phyloP scores from a whole-genome alignment of 139 green algal species.

The Coelastrella sp. region DNA sequence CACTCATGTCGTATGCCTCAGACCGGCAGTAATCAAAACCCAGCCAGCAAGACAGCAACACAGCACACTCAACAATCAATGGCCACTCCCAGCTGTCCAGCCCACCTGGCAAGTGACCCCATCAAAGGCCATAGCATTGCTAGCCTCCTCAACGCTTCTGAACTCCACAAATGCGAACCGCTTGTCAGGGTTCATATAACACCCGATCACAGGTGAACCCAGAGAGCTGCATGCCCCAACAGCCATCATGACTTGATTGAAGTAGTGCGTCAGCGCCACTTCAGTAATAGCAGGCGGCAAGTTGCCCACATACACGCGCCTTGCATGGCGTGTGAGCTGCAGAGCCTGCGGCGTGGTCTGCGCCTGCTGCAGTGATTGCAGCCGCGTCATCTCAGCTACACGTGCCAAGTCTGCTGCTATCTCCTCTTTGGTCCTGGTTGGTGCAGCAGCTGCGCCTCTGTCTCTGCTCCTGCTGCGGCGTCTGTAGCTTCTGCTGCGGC shows the following conservation, averaged over 20 bases:
- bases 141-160: slow-evolving; percentile 88
- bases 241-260: slow-evolving; percentile 79
- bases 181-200: slow-evolving; percentile 98
- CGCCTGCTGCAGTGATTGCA: slow-evolving; percentile 15
- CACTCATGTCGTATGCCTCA: no score
- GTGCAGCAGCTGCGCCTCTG: not conserved
- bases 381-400: slow-evolving; percentile 32
- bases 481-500: slow-evolving; percentile 9
- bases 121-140: slow-evolving; percentile 94
- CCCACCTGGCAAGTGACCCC: slow-evolving; percentile 59
- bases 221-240: slow-evolving; percentile 41
- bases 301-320: slow-evolving; percentile 96
- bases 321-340: slow-evolving; percentile 92
- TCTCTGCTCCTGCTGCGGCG: slow-evolving; percentile 24
- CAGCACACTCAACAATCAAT: not conserved
- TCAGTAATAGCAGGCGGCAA: slow-evolving; percentile 91
- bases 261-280: slow-evolving; percentile 89
- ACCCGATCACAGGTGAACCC: slow-evolving; percentile 43
- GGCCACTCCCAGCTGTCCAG: no score
- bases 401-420: slow-evolving; percentile 42
- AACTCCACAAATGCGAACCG: slow-evolving; percentile 99
- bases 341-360: slow-evolving; percentile 33
- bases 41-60: not conserved
- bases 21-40: not conserved
- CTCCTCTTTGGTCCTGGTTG: slow-evolving; percentile 25